Evolutionary conservation across 768 basidiomycete genomes (phyloP).

Genomic region (Lentinula lateritia): DNA sequence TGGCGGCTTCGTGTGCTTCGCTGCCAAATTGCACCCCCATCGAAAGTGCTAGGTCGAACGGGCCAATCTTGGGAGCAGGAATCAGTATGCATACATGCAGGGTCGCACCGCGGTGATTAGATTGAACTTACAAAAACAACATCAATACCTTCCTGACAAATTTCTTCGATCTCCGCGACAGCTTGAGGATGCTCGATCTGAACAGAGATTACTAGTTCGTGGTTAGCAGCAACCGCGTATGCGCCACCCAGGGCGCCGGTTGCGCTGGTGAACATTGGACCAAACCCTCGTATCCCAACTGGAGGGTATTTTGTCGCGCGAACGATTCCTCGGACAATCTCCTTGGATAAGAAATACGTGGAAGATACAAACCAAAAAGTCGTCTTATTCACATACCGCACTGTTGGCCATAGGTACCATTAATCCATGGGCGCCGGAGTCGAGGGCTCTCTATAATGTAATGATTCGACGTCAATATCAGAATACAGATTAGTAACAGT

Average conservation of each 20-base stretch:
- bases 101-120: neutral
- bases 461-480: neutral
- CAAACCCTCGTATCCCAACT: conserved; percentile 15
- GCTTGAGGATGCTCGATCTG: conserved; percentile 21
- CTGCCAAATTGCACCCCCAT: conserved; percentile 20
- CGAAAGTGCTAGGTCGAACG: conserved; percentile 17
- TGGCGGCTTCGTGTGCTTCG: conserved; percentile 15
- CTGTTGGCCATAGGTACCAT: conserved; percentile 24
- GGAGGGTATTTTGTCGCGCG: conserved; percentile 18
- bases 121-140: conserved; percentile 14
- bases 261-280: conserved; percentile 21
- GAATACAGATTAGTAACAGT: neutral
- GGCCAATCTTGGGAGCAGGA: conserved; percentile 15
- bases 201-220: conserved; percentile 14
- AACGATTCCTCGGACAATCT: conserved; percentile 18
- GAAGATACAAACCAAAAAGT: neutral
- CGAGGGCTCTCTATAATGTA: conserved; percentile 31
- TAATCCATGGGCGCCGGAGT: conserved; percentile 38
- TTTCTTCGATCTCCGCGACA: conserved; percentile 16
- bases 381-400: conserved; percentile 8
- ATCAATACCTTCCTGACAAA: conserved; percentile 19
- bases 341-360: conserved; percentile 5
- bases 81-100: neutral
- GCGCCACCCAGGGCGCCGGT: conserved; percentile 14
- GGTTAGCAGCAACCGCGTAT: conserved; percentile 14